Evolutionary conservation across 1,139 yeast species (phyloP).

Genomic region (Geotrichum reessii): DNA sequence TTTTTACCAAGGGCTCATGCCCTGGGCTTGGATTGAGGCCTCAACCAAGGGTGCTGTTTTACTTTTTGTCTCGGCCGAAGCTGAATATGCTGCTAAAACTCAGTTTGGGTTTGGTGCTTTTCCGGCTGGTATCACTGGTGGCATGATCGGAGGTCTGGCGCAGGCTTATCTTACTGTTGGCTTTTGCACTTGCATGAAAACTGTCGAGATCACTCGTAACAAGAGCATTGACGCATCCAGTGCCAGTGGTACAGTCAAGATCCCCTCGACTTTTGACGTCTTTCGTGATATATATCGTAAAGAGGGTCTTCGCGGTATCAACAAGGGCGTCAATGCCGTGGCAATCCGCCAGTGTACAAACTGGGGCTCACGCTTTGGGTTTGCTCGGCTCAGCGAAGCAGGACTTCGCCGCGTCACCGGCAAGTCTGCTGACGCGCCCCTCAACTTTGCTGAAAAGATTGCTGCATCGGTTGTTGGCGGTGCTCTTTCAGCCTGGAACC

Average conservation of each 20-base stretch:
- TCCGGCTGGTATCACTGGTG: constrained; percentile 88
- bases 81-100: constrained; percentile 66
- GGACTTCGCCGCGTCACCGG: constrained; percentile 59
- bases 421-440: constrained; percentile 51
- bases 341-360: constrained; percentile 98
- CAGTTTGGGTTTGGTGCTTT: constrained; percentile 63
- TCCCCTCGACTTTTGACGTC: constrained; percentile 77
- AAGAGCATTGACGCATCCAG: constrained; percentile 73
- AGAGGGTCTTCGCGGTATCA: constrained; percentile 91
- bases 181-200: constrained; percentile 95
- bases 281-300: constrained; percentile 74
- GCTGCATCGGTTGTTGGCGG: constrained; percentile 91
- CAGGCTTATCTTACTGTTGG: constrained; percentile 96
- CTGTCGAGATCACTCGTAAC: constrained; percentile 89
- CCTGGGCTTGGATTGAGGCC: constrained; percentile 99
- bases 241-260: constrained; percentile 31
- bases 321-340: constrained; percentile 97
- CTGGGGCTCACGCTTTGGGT: constrained; percentile 97
- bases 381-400: constrained; percentile 87
- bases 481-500: constrained; percentile 97
- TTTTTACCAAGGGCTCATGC: constrained; percentile 93
- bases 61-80: constrained; percentile 85
- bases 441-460: constrained; percentile 73
- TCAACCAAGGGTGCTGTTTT: constrained; percentile 98
- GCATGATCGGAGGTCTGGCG: constrained; percentile 93